Evolutionary conservation across 1,139 yeast genomes (phyloP).

Genomic region (Diutina siamensis): DNA sequence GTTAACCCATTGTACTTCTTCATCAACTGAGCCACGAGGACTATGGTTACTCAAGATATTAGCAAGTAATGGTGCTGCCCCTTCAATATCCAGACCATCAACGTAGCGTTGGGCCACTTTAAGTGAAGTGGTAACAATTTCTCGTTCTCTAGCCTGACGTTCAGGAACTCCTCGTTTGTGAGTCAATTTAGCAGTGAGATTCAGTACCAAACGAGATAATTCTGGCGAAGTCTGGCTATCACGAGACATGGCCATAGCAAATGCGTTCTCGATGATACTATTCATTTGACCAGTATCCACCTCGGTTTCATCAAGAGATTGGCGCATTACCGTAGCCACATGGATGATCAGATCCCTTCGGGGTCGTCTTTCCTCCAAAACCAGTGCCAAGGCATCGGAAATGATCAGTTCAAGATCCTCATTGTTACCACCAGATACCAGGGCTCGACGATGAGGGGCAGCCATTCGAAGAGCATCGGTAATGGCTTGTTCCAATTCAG

Average conservation of each 20-base stretch:
- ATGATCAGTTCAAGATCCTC: constrained; percentile 13
- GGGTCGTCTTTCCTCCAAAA: not conserved
- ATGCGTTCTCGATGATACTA: constrained; percentile 1
- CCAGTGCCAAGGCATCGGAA: constrained; percentile 12
- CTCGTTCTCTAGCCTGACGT: not conserved
- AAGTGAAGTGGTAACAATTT: not conserved
- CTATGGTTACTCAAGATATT: not conserved
- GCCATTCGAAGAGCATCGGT: constrained; percentile 2
- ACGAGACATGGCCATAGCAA: not conserved
- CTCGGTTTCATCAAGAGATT: constrained; percentile 11
- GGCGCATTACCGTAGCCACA: constrained; percentile 3
- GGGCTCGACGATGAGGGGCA: not conserved
- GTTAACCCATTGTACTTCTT: not conserved
- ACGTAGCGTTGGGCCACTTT: not conserved
- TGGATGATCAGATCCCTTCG: constrained; percentile 3
- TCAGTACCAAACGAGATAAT: not conserved
- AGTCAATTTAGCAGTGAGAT: not conserved
- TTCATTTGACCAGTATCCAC: not conserved
- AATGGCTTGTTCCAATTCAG: constrained; percentile 6
- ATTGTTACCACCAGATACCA: constrained; percentile 7
- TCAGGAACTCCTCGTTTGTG: not conserved
- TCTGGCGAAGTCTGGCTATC: not conserved
- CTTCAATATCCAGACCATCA: not conserved
- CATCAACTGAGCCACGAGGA: not conserved
- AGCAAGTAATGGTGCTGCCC: not conserved